phyloP scores from a whole-genome alignment of 495 filamentous ascomycete species.

The Podospora pseudocomata region DNA sequence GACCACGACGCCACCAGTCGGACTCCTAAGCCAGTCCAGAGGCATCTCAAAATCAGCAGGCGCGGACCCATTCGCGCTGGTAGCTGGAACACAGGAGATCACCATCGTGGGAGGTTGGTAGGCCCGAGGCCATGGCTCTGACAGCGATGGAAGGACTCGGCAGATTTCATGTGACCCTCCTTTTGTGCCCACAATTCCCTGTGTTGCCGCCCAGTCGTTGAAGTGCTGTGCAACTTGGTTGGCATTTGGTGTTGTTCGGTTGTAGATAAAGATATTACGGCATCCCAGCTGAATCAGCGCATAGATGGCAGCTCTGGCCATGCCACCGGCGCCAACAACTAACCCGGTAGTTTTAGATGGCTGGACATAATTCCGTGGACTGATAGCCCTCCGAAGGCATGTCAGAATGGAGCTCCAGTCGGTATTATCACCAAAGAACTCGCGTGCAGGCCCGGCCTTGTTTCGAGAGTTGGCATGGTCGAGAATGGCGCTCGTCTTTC shows the following conservation, averaged over 20 bases:
- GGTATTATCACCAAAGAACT: constrained; percentile 80
- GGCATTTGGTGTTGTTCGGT: constrained; percentile 61
- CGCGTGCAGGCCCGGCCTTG: constrained; percentile 59
- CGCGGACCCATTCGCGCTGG: constrained; percentile 57
- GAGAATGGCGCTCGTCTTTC: constrained; percentile 55
- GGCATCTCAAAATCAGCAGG: constrained; percentile 75
- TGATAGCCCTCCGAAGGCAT: constrained; percentile 70
- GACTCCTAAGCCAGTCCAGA: constrained; percentile 66
- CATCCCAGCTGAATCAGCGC: constrained; percentile 75
- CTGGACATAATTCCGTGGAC: constrained; percentile 73
- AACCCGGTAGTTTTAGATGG: constrained; percentile 62
- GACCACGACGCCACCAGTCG: constrained; percentile 75
- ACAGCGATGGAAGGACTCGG: constrained; percentile 55
- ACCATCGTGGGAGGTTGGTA: constrained; percentile 70
- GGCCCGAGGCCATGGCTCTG: constrained; percentile 61
- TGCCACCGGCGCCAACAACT: constrained; percentile 76
- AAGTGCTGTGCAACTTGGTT: constrained; percentile 69
- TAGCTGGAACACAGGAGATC: constrained; percentile 70
- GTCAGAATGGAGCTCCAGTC: constrained; percentile 72
- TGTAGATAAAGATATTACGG: constrained; percentile 74
- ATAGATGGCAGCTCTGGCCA: constrained; percentile 77
- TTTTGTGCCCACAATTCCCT: constrained; percentile 21
- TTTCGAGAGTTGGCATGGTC: constrained; percentile 65
- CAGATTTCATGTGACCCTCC: constrained; percentile 48
- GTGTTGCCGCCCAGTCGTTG: constrained; percentile 46